Conservation (phyloP, 2,329 filamentous ascomycete species). For the Fusarium kyushuense region DNA sequence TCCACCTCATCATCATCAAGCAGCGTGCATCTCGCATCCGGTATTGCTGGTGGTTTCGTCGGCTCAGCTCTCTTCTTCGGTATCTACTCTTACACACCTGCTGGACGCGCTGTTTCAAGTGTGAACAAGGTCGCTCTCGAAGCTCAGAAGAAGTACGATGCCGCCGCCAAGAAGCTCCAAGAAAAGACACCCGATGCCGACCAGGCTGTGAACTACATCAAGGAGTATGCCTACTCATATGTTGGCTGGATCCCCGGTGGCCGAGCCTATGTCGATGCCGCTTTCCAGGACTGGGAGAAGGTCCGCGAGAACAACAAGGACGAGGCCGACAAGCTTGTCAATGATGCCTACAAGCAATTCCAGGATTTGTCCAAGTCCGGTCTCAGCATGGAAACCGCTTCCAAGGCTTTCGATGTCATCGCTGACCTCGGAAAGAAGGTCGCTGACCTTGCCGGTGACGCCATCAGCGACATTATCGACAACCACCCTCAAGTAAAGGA, state of each 20-base stretch:
- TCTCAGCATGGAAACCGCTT: conserved; percentile 71
- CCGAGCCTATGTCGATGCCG: conserved; percentile 73
- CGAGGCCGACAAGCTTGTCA: conserved; percentile 76
- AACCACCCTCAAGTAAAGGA: conserved; percentile 81
- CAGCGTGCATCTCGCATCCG: conserved; percentile 55
- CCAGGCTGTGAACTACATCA: conserved; percentile 74
- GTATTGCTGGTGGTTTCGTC: conserved; percentile 59
- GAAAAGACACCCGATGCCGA: conserved; percentile 73
- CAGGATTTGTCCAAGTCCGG: conserved; percentile 70
- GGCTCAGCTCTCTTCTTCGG: conserved; percentile 59
- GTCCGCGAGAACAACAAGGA: conserved; percentile 75
- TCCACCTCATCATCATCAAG: conserved; percentile 32
- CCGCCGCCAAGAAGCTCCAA: conserved; percentile 70
- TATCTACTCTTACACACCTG: conserved; percentile 59
- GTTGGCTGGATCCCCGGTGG: conserved; percentile 79
- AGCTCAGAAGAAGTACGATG: conserved; percentile 70
- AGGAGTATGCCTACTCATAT: conserved; percentile 75
- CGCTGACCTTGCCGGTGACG: conserved; percentile 71
- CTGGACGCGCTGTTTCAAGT: conserved; percentile 56
- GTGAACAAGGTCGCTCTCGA: conserved; percentile 64
- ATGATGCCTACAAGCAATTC: conserved; percentile 75
- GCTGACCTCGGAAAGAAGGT: conserved; percentile 71
- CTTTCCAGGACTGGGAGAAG: conserved; percentile 77
- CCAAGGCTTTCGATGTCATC: conserved; percentile 71
- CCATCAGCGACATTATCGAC: conserved; percentile 73